Conservation (phyloP, 352 stramenopile genomes). For the Vaucheria bursata region DNA sequence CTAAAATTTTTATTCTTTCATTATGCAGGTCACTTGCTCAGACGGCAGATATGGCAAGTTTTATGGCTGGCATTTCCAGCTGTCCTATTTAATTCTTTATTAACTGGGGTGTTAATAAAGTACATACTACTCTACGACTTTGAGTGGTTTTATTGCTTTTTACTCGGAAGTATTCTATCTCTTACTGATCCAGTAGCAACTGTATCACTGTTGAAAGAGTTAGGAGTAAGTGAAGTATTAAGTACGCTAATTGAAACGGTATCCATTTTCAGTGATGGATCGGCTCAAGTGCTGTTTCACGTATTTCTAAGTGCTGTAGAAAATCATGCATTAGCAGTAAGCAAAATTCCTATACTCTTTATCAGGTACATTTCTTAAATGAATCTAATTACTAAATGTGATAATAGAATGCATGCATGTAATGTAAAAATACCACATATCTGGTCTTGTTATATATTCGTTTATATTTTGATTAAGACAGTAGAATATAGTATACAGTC, state of each 20-base stretch:
- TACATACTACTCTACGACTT: constrained; percentile 56
- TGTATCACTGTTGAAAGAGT: constrained; percentile 53
- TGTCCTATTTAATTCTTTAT: constrained; percentile 50
- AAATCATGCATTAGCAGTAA: not conserved
- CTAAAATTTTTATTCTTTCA: no score
- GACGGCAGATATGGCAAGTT: not conserved
- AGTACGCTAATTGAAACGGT: constrained; percentile 57
- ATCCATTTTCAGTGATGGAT: constrained; percentile 60
- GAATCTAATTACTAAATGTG: no score
- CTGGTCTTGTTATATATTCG: no score
- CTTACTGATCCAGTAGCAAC: constrained; percentile 58
- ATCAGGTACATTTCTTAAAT: constrained; percentile 10
- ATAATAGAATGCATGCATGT: no score
- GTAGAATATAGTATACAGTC: no score
- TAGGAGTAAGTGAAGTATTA: constrained; percentile 48
- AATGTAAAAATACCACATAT: no score
- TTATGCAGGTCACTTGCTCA: not conserved
- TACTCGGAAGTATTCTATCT: constrained; percentile 54
- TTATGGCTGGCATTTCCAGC: constrained; percentile 34
- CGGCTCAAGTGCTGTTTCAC: constrained; percentile 57
- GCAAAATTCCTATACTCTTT: not conserved
- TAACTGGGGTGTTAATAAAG: constrained; percentile 51
- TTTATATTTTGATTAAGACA: no score
- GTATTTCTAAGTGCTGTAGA: constrained; percentile 46
- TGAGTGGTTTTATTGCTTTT: constrained; percentile 47